A percentile compares a stretch with the other conserved stretches of the same genome.
phyloP scores from a whole-genome alignment of 257 asterid genomes.

The Lithospermum erythrorhizon region DNA sequence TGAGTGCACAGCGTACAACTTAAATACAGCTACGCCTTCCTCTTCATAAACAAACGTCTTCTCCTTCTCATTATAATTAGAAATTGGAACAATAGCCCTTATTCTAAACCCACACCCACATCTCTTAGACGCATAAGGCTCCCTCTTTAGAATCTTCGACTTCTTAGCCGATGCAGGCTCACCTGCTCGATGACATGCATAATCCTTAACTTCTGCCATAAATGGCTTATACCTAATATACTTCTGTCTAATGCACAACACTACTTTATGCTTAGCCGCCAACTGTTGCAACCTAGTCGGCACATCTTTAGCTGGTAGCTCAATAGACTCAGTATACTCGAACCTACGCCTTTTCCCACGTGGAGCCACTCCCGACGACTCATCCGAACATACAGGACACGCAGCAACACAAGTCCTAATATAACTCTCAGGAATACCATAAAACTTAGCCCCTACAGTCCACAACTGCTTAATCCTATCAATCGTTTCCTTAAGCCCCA shows the following conservation, averaged over 20 bases:
- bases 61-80: conserved; percentile 82
- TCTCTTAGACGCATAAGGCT: conserved; percentile 78
- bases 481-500: conserved; percentile 75
- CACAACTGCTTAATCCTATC: conserved; percentile 84
- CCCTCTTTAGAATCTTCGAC: conserved; percentile 61
- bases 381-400: conserved; percentile 77
- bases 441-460: conserved; percentile 97
- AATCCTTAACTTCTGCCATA: conserved; percentile 99
- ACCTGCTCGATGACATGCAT: conserved; percentile 94
- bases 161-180: conserved; percentile 83
- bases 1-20: conserved; percentile 85
- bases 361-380: conserved; percentile 72
- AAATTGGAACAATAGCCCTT: conserved; percentile 88
- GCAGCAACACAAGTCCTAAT: conserved; percentile 69
- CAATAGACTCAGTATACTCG: conserved; percentile 85
- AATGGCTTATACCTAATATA: conserved; percentile 93
- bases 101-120: conserved; percentile 96
- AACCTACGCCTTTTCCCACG: conserved; percentile 83
- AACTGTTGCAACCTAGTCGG: conserved; percentile 66
- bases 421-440: conserved; percentile 93
- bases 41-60: conserved; percentile 92
- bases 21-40: conserved; percentile 94
- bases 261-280: conserved; percentile 90
- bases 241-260: conserved; percentile 79
- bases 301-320: conserved; percentile 94